Conservation (phyloP, 805 yeast genomes). For the Candida tibetensis region DNA sequence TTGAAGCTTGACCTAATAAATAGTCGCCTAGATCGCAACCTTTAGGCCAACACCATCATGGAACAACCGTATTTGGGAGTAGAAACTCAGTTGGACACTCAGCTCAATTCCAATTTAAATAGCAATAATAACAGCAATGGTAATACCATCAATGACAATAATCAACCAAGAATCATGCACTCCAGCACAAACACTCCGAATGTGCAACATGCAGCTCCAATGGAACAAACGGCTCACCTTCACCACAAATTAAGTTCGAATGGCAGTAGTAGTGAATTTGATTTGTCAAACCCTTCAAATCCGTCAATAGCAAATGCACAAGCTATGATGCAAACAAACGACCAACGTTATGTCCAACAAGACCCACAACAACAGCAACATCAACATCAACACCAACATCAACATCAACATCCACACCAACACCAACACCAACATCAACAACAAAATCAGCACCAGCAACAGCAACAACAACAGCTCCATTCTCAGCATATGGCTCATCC, state of each 20-base stretch:
- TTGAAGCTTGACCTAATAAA: background rate
- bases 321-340: slow-evolving; percentile 11
- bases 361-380: slow-evolving; percentile 11
- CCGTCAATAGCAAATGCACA: slow-evolving; percentile 10
- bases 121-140: slow-evolving; percentile 5
- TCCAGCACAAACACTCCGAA: slow-evolving; percentile 1
- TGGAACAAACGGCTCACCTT: background rate
- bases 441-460: slow-evolving; percentile 15
- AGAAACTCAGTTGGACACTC: slow-evolving; percentile 12
- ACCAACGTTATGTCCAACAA: slow-evolving; percentile 8
- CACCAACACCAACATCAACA: slow-evolving; percentile 13
- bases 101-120: slow-evolving; percentile 6
- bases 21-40: background rate
- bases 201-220: slow-evolving; percentile 2
- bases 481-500: slow-evolving; percentile 12
- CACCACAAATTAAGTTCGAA: background rate
- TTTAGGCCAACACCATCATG: slow-evolving; percentile 7
- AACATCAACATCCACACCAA: slow-evolving; percentile 17
- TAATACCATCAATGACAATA: slow-evolving; percentile 1
- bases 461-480: slow-evolving; percentile 16
- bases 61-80: slow-evolving; percentile 15
- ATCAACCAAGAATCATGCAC: slow-evolving; percentile 6
- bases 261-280: slow-evolving; percentile 4
- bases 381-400: slow-evolving; percentile 7
- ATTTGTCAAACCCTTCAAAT: slow-evolving; percentile 9